A percentile compares a stretch with the other conserved stretches of the same genome.
phyloP scores from a whole-genome alignment of 495 filamentous ascomycete genomes.

The Neurospora sp. region DNA sequence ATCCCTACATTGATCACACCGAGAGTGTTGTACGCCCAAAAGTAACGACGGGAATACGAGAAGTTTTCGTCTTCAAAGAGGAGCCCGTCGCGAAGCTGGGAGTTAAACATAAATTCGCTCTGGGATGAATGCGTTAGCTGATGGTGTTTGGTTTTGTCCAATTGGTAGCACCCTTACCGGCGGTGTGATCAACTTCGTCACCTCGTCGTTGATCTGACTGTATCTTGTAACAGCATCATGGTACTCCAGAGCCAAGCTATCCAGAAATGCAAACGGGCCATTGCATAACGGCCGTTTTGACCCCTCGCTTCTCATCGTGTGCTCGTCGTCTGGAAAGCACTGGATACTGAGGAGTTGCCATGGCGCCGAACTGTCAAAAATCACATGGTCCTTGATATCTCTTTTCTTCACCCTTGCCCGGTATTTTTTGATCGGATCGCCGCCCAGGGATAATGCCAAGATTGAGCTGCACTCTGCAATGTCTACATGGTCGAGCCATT shows the following conservation, averaged over 20 bases:
- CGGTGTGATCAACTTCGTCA: constrained; percentile 41
- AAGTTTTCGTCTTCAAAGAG: constrained; percentile 47
- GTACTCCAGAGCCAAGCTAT: constrained; percentile 39
- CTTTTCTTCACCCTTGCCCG: constrained; percentile 26
- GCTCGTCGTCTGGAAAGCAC: constrained; percentile 42
- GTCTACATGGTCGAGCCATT: constrained; percentile 33
- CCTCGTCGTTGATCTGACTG: constrained; percentile 32
- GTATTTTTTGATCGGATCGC: constrained; percentile 24
- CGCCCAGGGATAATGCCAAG: constrained; percentile 38
- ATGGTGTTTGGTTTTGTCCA: no score
- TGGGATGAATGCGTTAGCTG: neutral
- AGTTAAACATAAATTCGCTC: constrained; percentile 46
- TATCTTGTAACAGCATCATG: constrained; percentile 43
- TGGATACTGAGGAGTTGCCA: constrained; percentile 46
- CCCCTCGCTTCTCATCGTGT: constrained; percentile 33
- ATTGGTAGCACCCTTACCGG: constrained; percentile 18
- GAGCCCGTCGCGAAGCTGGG: constrained; percentile 37
- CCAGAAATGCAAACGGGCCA: constrained; percentile 44
- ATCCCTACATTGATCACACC: constrained; percentile 47
- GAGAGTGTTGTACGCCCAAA: constrained; percentile 47
- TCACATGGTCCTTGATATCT: constrained; percentile 23
- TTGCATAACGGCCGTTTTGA: constrained; percentile 37
- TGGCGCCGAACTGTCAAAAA: constrained; percentile 38
- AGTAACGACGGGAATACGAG: constrained; percentile 46
- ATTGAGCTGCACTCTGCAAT: constrained; percentile 40